These are phyloP conservation scores for Brassica nigra DNA, from an alignment of 345 rosid species.

Conservation along the genomic window DNA sequence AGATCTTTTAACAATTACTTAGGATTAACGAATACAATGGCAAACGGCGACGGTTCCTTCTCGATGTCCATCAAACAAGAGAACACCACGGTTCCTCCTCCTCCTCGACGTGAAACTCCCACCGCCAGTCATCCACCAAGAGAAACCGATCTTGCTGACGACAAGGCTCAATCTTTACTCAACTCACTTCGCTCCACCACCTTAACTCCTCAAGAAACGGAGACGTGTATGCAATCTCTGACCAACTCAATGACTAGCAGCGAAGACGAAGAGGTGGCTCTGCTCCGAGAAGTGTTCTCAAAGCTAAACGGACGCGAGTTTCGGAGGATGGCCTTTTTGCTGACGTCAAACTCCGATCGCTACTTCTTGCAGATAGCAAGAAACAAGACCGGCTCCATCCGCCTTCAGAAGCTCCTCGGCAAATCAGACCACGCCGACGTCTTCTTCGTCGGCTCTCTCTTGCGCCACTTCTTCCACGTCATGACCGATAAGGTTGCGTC, in stretches of 20 bases:
- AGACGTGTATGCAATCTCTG: background rate
- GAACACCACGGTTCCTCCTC: background rate
- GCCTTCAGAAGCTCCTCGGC: background rate
- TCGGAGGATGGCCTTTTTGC: background rate
- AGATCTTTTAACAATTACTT: too few relatives aligned
- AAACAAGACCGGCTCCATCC: constrained; percentile 15
- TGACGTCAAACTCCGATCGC: constrained; percentile 5
- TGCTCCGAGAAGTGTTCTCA: background rate
- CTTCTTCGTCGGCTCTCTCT: background rate
- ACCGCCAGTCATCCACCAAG: background rate
- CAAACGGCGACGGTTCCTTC: too few relatives aligned
- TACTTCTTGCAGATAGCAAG: constrained; percentile 7
- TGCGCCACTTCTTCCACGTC: background rate
- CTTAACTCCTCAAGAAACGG: background rate
- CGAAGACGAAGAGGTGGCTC: background rate
- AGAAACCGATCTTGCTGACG: background rate
- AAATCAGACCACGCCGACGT: constrained; percentile 4
- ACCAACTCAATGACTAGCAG: constrained; percentile 13
- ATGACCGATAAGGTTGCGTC: constrained; percentile 3
- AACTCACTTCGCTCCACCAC: background rate
- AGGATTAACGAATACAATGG: too few relatives aligned
- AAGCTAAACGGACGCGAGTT: background rate
- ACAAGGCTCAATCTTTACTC: background rate
- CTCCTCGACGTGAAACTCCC: background rate
- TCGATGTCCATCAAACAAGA: background rate